phyloP scores from a whole-genome alignment of 805 yeast genomes.

The Barnettozyma wickerhamii region DNA sequence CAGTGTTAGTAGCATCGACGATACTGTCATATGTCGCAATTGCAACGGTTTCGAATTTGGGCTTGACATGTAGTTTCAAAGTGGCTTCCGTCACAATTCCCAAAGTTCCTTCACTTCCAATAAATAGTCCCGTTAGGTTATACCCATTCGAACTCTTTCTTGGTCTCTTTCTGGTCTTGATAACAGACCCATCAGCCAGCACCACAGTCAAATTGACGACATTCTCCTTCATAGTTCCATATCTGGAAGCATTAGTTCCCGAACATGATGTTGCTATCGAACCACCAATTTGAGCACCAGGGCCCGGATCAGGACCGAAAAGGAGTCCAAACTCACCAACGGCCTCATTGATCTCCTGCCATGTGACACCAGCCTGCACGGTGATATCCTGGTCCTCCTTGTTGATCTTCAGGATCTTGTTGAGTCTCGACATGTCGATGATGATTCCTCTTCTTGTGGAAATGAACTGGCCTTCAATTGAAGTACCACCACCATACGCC shows the following conservation, averaged over 20 bases:
- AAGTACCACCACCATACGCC: slow-evolving; percentile 59
- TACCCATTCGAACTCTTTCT: slow-evolving; percentile 75
- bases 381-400: slow-evolving; percentile 61
- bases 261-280: slow-evolving; percentile 76
- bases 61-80: slow-evolving; percentile 60
- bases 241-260: slow-evolving; percentile 71
- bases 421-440: slow-evolving; percentile 58
- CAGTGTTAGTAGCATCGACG: slow-evolving; percentile 66
- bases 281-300: slow-evolving; percentile 75
- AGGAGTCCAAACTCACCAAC: slow-evolving; percentile 43
- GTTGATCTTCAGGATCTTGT: slow-evolving; percentile 49
- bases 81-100: slow-evolving; percentile 78
- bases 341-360: slow-evolving; percentile 61
- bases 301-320: slow-evolving; percentile 75
- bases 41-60: slow-evolving; percentile 57
- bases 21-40: slow-evolving; percentile 67
- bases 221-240: slow-evolving; percentile 79
- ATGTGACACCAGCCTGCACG: slow-evolving; percentile 73
- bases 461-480: slow-evolving; percentile 62
- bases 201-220: slow-evolving; percentile 65
- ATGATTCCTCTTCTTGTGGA: slow-evolving; percentile 59
- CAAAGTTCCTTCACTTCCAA: slow-evolving; percentile 75
- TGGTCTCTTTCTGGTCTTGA: slow-evolving; percentile 69
- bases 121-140: slow-evolving; percentile 62
- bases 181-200: slow-evolving; percentile 69